These are phyloP conservation scores for Pinus albicaulis DNA, from an alignment of 75 land plant genomes.

Conservation along the genomic window DNA sequence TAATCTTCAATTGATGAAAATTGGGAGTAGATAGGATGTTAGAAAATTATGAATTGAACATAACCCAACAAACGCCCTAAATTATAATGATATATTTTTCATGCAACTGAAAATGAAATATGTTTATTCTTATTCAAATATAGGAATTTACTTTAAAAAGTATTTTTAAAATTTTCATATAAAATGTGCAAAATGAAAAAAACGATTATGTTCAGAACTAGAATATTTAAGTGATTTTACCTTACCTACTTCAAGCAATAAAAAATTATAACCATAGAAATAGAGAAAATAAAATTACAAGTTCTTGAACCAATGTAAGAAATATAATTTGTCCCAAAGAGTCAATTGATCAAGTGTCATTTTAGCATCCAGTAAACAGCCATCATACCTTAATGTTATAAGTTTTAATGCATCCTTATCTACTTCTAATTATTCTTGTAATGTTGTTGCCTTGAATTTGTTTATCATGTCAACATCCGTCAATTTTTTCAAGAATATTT, in stretches of 20 bases:
- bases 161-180: too few species aligned
- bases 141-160: too few species aligned
- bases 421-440: constrained; percentile 68
- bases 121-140: too few species aligned
- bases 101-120: too few species aligned
- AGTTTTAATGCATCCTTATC: constrained; percentile 84
- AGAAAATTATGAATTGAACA: too few species aligned
- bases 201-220: too few species aligned
- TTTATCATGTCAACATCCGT: constrained; percentile 79
- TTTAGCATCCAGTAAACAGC: constrained; percentile 94
- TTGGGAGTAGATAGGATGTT: too few species aligned
- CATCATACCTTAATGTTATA: constrained; percentile 81
- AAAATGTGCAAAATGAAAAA: too few species aligned
- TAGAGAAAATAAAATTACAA: constrained; percentile 48
- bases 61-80: too few species aligned
- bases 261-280: not conserved
- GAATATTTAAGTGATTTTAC: not conserved
- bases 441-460: constrained; percentile 64
- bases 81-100: too few species aligned
- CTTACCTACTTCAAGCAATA: not conserved
- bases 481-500: constrained; percentile 82
- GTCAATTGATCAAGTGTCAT: constrained; percentile 94
- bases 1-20: too few species aligned
- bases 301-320: constrained; percentile 80
- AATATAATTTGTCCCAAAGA: constrained; percentile 78